Conservation (phyloP, 208 protist genomes). For the Ichthyophonus hoferi region DNA sequence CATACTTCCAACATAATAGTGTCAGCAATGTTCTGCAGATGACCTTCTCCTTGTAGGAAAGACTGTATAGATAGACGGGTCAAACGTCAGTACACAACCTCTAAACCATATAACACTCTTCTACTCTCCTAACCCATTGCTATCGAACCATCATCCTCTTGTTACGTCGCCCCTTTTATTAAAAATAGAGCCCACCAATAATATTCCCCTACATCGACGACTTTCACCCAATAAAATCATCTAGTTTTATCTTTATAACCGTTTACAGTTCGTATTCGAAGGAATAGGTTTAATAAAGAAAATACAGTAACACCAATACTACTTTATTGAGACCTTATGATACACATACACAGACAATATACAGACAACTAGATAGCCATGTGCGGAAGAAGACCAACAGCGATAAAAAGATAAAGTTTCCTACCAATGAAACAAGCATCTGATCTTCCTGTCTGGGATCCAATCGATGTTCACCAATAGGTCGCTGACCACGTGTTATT, state of each 20-base stretch:
- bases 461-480: background rate
- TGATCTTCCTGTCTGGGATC: background rate
- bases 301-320: background rate
- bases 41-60: constrained; percentile 28
- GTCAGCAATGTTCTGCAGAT: constrained; percentile 20
- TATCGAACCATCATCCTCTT: no score
- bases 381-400: no score
- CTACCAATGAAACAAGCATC: constrained; percentile 6
- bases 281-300: background rate
- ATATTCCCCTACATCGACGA: no score
- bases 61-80: background rate
- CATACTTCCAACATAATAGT: constrained; percentile 11
- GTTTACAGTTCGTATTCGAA: background rate
- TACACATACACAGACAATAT: background rate
- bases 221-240: no score
- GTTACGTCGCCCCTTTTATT: no score
- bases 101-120: no score
- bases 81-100: no score
- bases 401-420: no score
- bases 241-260: background rate
- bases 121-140: no score
- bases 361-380: no score
- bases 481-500: background rate
- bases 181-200: no score
- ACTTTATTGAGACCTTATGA: background rate